A percentile compares a stretch with the other conserved stretches of the same genome.
These are phyloP conservation scores for Chlorociboria aeruginascens DNA, from an alignment of 495 filamentous ascomycete genomes.

Conservation along the genomic window DNA sequence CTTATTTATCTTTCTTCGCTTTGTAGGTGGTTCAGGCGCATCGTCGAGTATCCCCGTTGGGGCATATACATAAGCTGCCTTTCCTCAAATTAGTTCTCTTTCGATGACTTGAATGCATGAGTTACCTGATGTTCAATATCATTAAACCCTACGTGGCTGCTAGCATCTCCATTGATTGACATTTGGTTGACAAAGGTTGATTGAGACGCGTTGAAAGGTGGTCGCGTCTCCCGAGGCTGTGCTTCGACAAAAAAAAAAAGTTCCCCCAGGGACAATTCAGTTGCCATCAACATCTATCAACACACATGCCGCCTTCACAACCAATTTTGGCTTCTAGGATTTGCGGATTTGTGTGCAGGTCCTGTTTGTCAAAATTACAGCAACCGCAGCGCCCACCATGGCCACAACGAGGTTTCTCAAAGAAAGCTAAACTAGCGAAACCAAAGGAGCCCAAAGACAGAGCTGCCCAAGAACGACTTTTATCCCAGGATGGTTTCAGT, in stretches of 20 bases:
- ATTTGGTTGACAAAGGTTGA: conserved; percentile 5
- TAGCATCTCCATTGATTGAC: conserved; percentile 11
- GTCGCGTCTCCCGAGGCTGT: conserved; percentile 3
- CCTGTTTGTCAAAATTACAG: conserved; percentile 23
- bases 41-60: conserved; percentile 27
- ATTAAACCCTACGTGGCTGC: conserved; percentile 15
- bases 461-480: neutral
- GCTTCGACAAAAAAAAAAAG: conserved; percentile 10
- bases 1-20: conserved; percentile 46
- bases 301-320: conserved; percentile 25
- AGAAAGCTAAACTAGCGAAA: neutral
- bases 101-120: conserved; percentile 2
- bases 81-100: conserved; percentile 1
- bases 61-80: conserved; percentile 65
- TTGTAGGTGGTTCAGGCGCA: conserved; percentile 40
- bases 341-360: conserved; percentile 26
- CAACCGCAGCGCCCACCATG: conserved; percentile 6
- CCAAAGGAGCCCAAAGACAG: neutral
- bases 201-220: neutral
- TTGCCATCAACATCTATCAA: neutral
- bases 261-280: neutral
- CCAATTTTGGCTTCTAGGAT: conserved; percentile 19
- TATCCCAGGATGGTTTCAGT: neutral
- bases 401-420: conserved; percentile 4
- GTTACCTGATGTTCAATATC: conserved; percentile 17